Evolutionary conservation across 495 filamentous ascomycete species (phyloP), one percentile per base, ranked within the genome.

Genomic region (Penicillium manginii): DNA sequence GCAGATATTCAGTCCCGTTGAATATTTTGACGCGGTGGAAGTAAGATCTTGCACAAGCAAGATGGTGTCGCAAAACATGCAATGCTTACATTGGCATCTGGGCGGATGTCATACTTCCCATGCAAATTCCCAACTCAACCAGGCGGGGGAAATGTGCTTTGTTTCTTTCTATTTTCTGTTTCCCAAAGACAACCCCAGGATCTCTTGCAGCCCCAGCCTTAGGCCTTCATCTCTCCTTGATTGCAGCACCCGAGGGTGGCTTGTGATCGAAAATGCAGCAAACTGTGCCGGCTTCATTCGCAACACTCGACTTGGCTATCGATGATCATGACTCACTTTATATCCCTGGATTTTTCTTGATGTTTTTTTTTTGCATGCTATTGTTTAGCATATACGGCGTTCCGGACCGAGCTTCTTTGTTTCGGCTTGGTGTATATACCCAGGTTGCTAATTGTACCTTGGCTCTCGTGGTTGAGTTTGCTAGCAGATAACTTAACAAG

Each of bases 371-470:
- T 46, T 31, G 33, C 50, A 50, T 62, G 45, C 45, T 47, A 21
- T n/a, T 45, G 22, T 55, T 52, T 54, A 58, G 55, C 55, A 51
- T 59, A 15, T 57, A 45, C 57, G 58, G 58, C 58, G 62, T 61
- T 65, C 45, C 19, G 57, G 22, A 33, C 40, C 23, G 42, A 43
- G 46, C 46, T 50, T 61, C 10, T 43, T 45, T 48, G 39, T 62
- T 60, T 37, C 54, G 54, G 62, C 60, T 63, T 60, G 57, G 65
- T 61, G 52, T 60, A 66, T 65, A 67, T 68, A 68, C 66, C 66
- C 66, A 55, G 57, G 47, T 61, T 31, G 59, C 45, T 48, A 47
- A 47, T 47, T 47, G 45, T 51, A 48, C 49, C 57, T 62, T 57
- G 54, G 33, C 37, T 45, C 50, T 47, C 68, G 52, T 55, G 46